These are phyloP conservation scores for Phytophthora hybrid DNA, from an alignment of 352 stramenopile species.

Conservation along the genomic window DNA sequence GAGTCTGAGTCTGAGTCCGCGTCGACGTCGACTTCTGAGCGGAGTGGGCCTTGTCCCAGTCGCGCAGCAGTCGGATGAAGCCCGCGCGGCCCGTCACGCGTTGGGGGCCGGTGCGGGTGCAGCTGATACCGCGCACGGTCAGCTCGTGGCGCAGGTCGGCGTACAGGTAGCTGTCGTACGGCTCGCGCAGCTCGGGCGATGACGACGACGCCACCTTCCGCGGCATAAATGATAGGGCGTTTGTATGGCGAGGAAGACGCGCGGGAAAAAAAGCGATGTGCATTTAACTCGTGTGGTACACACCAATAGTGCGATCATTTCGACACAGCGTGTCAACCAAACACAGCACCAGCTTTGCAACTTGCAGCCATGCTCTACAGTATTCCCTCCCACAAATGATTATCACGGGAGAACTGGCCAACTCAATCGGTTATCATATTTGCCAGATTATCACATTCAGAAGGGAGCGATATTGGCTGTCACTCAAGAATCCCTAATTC, in stretches of 20 bases:
- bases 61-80: conserved; percentile 45
- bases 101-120: conserved; percentile 15
- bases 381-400: too few species aligned
- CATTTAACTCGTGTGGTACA: conserved; percentile 1
- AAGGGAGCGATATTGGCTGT: too few species aligned
- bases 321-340: neutral
- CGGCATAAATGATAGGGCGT: conserved; percentile 24
- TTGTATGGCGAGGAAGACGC: conserved; percentile 16
- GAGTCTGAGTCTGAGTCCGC: neutral
- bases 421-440: too few species aligned
- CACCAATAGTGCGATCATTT: neutral
- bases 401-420: too few species aligned
- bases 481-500: too few species aligned
- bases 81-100: conserved; percentile 29
- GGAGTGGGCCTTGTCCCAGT: conserved; percentile 41
- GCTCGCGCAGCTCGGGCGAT: conserved; percentile 37
- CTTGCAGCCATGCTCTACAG: neutral
- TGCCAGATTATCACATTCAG: too few species aligned
- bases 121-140: conserved; percentile 34
- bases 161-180: conserved; percentile 55
- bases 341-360: neutral
- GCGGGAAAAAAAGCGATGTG: neutral
- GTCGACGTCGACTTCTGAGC: neutral
- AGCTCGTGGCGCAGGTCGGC: conserved; percentile 50
- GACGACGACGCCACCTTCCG: conserved; percentile 3